A percentile compares a stretch with the other conserved stretches of the same genome.
These are phyloP conservation scores for Mycoemilia scoparia DNA, from an alignment of 192 early-diverging fungal genomes.

Conservation along the genomic window DNA sequence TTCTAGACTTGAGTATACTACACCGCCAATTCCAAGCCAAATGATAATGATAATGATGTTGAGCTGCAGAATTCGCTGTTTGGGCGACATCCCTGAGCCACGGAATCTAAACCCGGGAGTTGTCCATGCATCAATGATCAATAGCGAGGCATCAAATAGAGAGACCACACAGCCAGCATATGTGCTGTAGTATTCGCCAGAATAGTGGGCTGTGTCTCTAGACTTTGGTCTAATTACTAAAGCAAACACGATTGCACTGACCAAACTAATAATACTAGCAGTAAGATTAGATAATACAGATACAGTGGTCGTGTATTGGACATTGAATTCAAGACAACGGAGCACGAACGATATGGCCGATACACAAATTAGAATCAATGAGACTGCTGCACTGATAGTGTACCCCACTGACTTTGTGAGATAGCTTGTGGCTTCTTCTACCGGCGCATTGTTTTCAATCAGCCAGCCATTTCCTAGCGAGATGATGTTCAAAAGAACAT, in stretches of 20 bases:
- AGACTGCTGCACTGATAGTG: constrained; percentile 16
- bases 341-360: constrained; percentile 26
- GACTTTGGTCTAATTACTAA: constrained; percentile 17
- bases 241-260: constrained; percentile 20
- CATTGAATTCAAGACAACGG: constrained; percentile 27
- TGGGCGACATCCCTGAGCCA: constrained; percentile 29
- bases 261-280: constrained; percentile 19
- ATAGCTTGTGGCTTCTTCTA: constrained; percentile 1
- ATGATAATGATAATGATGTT: constrained; percentile 26
- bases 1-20: constrained; percentile 26
- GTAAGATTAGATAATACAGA: constrained; percentile 19
- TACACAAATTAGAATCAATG: constrained; percentile 18
- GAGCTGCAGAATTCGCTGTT: constrained; percentile 27
- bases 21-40: constrained; percentile 31
- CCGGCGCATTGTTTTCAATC: constrained; percentile 4
- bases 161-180: constrained; percentile 23
- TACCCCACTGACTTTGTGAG: constrained; percentile 19
- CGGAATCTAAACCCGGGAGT: constrained; percentile 29
- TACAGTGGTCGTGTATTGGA: constrained; percentile 12
- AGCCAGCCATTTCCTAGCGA: constrained; percentile 26
- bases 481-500: constrained; percentile 27
- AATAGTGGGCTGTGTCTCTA: constrained; percentile 16
- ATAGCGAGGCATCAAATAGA: constrained; percentile 16
- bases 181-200: constrained; percentile 26
- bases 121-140: constrained; percentile 16